A percentile compares a stretch with the other conserved stretches of the same genome.
These are phyloP conservation scores for Colletotrichum musae DNA, from an alignment of 2,329 filamentous ascomycete genomes.

Conservation along the genomic window DNA sequence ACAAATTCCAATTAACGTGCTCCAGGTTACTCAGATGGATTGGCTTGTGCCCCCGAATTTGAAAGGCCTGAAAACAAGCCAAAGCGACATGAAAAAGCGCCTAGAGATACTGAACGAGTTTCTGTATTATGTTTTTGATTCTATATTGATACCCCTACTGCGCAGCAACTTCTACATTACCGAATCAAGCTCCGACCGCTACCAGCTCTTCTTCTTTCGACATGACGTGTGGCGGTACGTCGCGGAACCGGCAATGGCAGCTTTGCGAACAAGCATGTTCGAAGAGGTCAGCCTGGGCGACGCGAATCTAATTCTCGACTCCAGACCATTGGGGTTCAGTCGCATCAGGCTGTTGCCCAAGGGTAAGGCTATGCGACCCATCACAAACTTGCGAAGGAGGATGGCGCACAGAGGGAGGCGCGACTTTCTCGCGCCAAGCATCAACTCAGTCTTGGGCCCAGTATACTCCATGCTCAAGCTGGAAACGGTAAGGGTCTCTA, in stretches of 20 bases:
- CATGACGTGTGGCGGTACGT: slow-evolving; percentile 91
- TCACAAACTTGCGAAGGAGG: slow-evolving; percentile 86
- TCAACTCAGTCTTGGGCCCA: slow-evolving; percentile 73
- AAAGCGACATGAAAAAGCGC: slow-evolving; percentile 82
- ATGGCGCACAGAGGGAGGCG: slow-evolving; percentile 71
- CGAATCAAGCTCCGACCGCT: slow-evolving; percentile 85
- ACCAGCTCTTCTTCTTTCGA: slow-evolving; percentile 91
- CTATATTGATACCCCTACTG: slow-evolving; percentile 87
- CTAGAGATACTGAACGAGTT: slow-evolving; percentile 86
- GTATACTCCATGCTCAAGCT: slow-evolving; percentile 83
- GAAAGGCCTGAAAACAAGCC: slow-evolving; percentile 70
- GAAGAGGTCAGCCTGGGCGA: slow-evolving; percentile 77
- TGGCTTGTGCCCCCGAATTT: slow-evolving; percentile 78
- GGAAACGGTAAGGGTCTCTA: slow-evolving; percentile 73
- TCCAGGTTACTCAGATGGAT: slow-evolving; percentile 74
- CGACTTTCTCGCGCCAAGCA: slow-evolving; percentile 67
- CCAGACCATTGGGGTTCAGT: slow-evolving; percentile 80
- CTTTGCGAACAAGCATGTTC: slow-evolving; percentile 81
- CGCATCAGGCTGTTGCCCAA: slow-evolving; percentile 89
- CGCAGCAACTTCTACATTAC: slow-evolving; percentile 94
- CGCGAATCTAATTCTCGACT: slow-evolving; percentile 71
- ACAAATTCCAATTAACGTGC: not conserved
- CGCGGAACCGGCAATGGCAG: slow-evolving; percentile 78
- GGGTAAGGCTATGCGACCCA: slow-evolving; percentile 80
- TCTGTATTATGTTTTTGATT: slow-evolving; percentile 94